Percentiles rank a stretch among this genome's conserved stretches.
phyloP scores from a whole-genome alignment of 23 red algal genomes.

The Gracilaria domingensis region DNA sequence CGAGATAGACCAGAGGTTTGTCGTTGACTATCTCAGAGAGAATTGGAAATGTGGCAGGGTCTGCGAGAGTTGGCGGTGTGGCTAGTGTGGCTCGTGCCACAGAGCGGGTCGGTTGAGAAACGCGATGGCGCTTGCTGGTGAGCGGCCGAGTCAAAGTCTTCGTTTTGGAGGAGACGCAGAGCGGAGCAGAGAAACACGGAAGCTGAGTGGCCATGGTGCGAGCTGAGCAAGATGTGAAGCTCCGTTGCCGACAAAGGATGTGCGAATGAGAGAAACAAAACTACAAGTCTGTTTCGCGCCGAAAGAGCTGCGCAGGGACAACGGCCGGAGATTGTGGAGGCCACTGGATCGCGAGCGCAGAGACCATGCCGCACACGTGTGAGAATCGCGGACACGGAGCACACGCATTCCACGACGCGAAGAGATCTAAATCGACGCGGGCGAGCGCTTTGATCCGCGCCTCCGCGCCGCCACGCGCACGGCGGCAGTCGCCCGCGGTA shows the following conservation, averaged over 20 bases:
- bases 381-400: background rate
- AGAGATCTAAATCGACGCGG: background rate
- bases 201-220: background rate
- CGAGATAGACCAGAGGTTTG: conserved; percentile 92
- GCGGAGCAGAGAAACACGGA: background rate
- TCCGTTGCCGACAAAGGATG: background rate
- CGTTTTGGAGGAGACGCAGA: background rate
- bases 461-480: background rate
- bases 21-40: conserved; percentile 67
- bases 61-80: background rate
- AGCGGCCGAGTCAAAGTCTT: background rate
- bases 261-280: too few species aligned
- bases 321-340: too few species aligned
- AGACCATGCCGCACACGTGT: too few species aligned
- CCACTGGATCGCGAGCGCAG: background rate
- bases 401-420: background rate
- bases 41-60: conserved; percentile 64
- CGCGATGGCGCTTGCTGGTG: background rate
- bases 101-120: background rate
- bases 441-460: background rate
- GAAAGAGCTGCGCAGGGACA: too few species aligned
- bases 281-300: too few species aligned
- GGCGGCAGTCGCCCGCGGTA: background rate
- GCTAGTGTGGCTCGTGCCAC: background rate
- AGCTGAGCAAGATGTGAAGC: background rate